Conservation (phyloP, 2,329 filamentous ascomycete species). For the Neonectria magnoliae region DNA sequence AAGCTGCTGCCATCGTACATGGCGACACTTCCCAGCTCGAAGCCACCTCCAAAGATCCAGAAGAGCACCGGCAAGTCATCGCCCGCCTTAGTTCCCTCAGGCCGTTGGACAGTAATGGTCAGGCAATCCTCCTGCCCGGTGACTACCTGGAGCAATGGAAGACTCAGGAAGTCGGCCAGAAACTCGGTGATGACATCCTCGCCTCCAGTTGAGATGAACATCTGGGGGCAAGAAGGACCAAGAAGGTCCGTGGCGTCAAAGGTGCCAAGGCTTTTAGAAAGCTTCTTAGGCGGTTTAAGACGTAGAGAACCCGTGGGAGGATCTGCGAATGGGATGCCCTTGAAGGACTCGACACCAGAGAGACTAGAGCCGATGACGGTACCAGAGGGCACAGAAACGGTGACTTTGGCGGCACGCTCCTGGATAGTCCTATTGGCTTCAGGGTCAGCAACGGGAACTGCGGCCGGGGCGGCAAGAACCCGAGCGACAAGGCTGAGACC, state of each 20-base stretch:
- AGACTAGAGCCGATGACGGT: slow-evolving; percentile 62
- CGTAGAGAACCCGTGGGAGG: slow-evolving; percentile 73
- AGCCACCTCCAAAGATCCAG: slow-evolving; percentile 77
- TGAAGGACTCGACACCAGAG: slow-evolving; percentile 71
- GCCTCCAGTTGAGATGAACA: slow-evolving; percentile 65
- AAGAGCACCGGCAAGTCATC: slow-evolving; percentile 73
- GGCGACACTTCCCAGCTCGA: slow-evolving; percentile 61
- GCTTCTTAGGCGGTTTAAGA: slow-evolving; percentile 71
- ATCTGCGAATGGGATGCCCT: slow-evolving; percentile 79
- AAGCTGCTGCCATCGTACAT: slow-evolving; percentile 64
- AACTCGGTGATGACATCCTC: slow-evolving; percentile 54
- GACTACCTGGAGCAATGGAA: slow-evolving; percentile 66
- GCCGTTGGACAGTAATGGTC: slow-evolving; percentile 68
- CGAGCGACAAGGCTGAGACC: slow-evolving; percentile 30
- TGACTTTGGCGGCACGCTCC: slow-evolving; percentile 57
- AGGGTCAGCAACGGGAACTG: slow-evolving; percentile 27
- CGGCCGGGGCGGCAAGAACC: slow-evolving; percentile 34
- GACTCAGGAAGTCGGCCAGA: slow-evolving; percentile 61
- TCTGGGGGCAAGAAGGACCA: slow-evolving; percentile 76
- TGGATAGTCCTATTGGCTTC: slow-evolving; percentile 46
- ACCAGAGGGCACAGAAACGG: slow-evolving; percentile 65
- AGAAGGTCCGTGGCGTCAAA: slow-evolving; percentile 65
- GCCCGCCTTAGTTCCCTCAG: slow-evolving; percentile 61
- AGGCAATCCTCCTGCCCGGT: slow-evolving; percentile 72
- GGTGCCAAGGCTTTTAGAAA: slow-evolving; percentile 67